Evolutionary conservation across 768 basidiomycete genomes (phyloP).

Genomic region (Russula virescens): DNA sequence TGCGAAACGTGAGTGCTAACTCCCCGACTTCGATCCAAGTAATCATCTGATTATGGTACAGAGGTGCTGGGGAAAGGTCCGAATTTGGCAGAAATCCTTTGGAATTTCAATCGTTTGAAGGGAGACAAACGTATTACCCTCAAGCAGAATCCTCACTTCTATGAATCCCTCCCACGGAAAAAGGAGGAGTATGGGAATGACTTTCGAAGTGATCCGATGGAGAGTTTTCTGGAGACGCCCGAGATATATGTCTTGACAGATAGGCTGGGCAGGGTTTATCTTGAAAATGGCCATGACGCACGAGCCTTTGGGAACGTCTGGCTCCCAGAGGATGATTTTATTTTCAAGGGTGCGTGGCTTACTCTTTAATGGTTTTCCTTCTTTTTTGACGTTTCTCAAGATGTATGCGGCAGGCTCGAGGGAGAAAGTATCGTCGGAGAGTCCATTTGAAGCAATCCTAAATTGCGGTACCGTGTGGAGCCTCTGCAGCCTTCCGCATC

Average conservation of each 20-base stretch:
- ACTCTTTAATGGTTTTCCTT: neutral
- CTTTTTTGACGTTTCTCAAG: neutral
- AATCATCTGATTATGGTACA: neutral
- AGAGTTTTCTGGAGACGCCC: neutral
- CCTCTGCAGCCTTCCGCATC: neutral
- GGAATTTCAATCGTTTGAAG: conserved; percentile 15
- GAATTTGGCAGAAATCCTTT: conserved; percentile 8
- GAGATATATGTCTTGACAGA: conserved; percentile 10
- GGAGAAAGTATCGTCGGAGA: conserved; percentile 9
- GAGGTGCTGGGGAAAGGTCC: conserved; percentile 6
- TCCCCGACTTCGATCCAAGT: neutral
- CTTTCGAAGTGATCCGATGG: neutral
- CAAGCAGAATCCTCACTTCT: conserved; percentile 14
- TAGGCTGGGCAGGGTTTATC: conserved; percentile 5
- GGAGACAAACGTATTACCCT: conserved; percentile 4
- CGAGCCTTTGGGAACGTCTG: conserved; percentile 15
- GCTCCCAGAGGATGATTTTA: neutral
- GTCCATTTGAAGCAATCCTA: neutral
- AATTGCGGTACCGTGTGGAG: neutral
- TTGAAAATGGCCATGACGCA: neutral
- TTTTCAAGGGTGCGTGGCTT: conserved; percentile 13
- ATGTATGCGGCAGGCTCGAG: conserved; percentile 9
- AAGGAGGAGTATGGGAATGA: neutral
- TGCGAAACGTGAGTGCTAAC: conserved; percentile 2
- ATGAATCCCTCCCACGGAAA: neutral